These are phyloP conservation scores for Cercospora sp. DNA, from an alignment of 2,329 filamentous ascomycete genomes.

Conservation along the genomic window DNA sequence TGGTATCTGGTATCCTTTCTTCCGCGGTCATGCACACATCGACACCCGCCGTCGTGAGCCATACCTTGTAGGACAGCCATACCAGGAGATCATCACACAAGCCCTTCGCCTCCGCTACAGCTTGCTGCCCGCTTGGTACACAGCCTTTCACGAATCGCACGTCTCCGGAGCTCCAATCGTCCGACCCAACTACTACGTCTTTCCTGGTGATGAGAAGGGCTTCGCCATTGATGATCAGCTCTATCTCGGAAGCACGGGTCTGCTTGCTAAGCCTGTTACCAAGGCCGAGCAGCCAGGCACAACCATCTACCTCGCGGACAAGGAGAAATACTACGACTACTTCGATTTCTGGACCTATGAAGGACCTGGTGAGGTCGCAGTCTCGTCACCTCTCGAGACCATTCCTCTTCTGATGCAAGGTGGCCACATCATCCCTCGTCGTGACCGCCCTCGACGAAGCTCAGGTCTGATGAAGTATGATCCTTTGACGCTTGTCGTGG, in stretches of 20 bases:
- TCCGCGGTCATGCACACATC: conserved; percentile 95
- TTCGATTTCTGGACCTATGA: conserved; percentile 80
- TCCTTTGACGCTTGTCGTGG: conserved; percentile 87
- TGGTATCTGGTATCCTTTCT: conserved; percentile 96
- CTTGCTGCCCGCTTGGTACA: conserved; percentile 92
- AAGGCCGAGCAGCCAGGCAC: conserved; percentile 70
- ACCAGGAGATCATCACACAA: conserved; percentile 81
- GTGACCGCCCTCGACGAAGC: conserved; percentile 82
- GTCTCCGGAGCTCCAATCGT: conserved; percentile 82
- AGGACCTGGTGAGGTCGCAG: conserved; percentile 68
- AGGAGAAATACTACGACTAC: conserved; percentile 92
- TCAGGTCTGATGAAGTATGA: conserved; percentile 89
- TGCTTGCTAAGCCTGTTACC: conserved; percentile 90
- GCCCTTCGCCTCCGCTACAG: conserved; percentile 86
- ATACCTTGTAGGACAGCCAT: conserved; percentile 81
- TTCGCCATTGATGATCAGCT: conserved; percentile 91
- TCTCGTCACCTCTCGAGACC: conserved; percentile 78
- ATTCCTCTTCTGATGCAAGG: conserved; percentile 90
- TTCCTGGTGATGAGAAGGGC: conserved; percentile 81
- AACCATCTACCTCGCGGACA: conserved; percentile 84
- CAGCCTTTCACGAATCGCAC: conserved; percentile 88
- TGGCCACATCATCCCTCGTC: conserved; percentile 86
- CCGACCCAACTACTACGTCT: conserved; percentile 88
- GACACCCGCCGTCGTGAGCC: conserved; percentile 93
- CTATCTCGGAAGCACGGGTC: conserved; percentile 82